These are phyloP conservation scores for Datisca glomerata DNA, from an alignment of 306 rosid genomes.

Conservation along the genomic window DNA sequence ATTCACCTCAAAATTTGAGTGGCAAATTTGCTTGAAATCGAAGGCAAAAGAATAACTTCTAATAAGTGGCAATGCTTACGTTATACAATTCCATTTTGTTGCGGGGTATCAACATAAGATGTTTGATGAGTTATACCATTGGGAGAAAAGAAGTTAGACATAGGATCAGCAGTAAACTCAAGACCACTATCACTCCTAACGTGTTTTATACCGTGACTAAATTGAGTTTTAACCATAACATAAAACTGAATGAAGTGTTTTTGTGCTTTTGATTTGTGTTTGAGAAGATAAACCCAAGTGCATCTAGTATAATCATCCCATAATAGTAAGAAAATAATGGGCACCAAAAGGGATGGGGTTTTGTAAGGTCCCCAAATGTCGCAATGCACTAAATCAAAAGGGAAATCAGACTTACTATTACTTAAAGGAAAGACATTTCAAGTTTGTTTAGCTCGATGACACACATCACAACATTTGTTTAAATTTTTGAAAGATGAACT, in stretches of 20 bases:
- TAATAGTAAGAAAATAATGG: neutral
- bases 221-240: neutral
- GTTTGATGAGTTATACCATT: neutral
- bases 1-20: neutral
- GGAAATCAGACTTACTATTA: neutral
- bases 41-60: neutral
- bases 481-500: neutral
- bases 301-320: neutral
- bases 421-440: neutral
- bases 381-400: neutral
- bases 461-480: neutral
- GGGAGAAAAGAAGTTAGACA: neutral
- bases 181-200: neutral
- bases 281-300: neutral
- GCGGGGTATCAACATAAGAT: neutral
- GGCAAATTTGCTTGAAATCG: neutral
- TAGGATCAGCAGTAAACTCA: neutral
- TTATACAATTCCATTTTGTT: neutral
- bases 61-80: neutral
- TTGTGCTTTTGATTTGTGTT: neutral
- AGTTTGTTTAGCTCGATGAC: neutral
- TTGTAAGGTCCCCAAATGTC: neutral
- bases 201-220: neutral
- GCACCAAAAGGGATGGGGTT: neutral
- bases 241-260: neutral